Conservation (phyloP, 345 rosid species). For the Jatropha curcas region DNA sequence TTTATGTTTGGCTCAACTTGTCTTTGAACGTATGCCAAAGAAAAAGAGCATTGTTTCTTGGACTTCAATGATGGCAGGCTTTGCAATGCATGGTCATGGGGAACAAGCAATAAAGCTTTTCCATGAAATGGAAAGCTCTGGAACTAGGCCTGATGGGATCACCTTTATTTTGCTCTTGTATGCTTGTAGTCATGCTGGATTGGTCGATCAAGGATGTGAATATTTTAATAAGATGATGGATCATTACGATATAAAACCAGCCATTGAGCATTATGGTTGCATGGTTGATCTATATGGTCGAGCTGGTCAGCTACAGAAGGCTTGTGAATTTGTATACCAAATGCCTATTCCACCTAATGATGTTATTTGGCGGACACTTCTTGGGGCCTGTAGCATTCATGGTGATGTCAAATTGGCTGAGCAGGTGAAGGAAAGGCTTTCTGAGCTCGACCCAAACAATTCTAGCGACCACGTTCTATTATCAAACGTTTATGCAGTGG, state of each 20-base stretch:
- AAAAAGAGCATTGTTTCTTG: conserved; percentile 77
- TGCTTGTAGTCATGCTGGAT: conserved; percentile 94
- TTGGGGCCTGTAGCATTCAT: conserved; percentile 87
- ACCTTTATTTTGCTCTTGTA: conserved; percentile 76
- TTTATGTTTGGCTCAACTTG: conserved; percentile 58
- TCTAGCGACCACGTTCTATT: conserved; percentile 81
- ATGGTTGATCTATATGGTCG: conserved; percentile 91
- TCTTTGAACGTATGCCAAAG: conserved; percentile 61
- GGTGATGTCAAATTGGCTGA: conserved; percentile 80
- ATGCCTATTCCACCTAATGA: conserved; percentile 77
- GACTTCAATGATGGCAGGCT: conserved; percentile 82
- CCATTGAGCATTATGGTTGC: conserved; percentile 49
- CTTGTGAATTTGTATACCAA: conserved; percentile 60
- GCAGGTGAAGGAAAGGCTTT: conserved; percentile 67
- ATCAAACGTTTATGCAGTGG: conserved; percentile 75
- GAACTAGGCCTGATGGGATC: conserved; percentile 63
- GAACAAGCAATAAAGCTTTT: conserved; percentile 62
- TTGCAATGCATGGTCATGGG: conserved; percentile 86
- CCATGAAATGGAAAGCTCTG: conserved; percentile 58
- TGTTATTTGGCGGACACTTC: conserved; percentile 89
- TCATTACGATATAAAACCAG: conserved; percentile 59
- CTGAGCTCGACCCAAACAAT: conserved; percentile 69
- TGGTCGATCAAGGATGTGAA: conserved; percentile 75
- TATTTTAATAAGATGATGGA: conserved; percentile 59
- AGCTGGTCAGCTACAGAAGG: conserved; percentile 81